These are phyloP conservation scores for Hypoxylon lienhwacheense DNA, from an alignment of 495 filamentous ascomycete genomes.

Conservation along the genomic window DNA sequence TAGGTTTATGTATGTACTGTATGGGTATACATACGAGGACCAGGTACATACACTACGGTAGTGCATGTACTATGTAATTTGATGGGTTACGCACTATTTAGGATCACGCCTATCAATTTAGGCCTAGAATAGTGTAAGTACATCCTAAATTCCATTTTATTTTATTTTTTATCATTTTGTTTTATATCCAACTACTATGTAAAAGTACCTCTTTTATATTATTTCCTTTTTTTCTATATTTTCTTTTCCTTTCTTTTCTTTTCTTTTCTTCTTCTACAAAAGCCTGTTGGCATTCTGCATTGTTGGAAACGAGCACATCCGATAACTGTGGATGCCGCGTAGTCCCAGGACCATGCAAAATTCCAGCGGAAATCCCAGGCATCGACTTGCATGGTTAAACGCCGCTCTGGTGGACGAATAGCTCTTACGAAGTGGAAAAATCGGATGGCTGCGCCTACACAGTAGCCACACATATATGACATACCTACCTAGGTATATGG, in stretches of 20 bases:
- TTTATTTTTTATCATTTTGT: too few relatives aligned
- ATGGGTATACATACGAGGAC: too few relatives aligned
- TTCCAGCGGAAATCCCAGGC: constrained; percentile 25
- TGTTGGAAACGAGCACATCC: constrained; percentile 31
- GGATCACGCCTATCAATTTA: not conserved
- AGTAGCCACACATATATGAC: too few relatives aligned
- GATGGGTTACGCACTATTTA: constrained; percentile 2
- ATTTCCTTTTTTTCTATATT: too few relatives aligned
- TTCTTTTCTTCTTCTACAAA: constrained; percentile 10
- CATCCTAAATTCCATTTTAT: too few relatives aligned
- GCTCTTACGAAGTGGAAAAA: constrained; percentile 19
- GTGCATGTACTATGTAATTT: constrained; percentile 5
- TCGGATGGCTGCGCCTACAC: constrained; percentile 34
- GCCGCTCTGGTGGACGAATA: constrained; percentile 8
- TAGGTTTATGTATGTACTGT: not conserved
- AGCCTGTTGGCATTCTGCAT: constrained; percentile 27
- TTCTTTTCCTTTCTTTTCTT: too few relatives aligned
- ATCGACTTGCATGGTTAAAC: constrained; percentile 6
- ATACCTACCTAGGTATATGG: too few relatives aligned
- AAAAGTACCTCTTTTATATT: too few relatives aligned
- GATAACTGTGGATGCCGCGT: constrained; percentile 33
- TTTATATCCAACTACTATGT: too few relatives aligned
- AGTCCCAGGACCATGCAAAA: constrained; percentile 29
- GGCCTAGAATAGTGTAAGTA: not conserved
- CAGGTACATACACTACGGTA: too few relatives aligned